Percentiles rank a stretch among this genome's conserved stretches.
These are phyloP conservation scores for Hirschioporus abietinus DNA, from an alignment of 768 basidiomycete genomes.

Conservation along the genomic window DNA sequence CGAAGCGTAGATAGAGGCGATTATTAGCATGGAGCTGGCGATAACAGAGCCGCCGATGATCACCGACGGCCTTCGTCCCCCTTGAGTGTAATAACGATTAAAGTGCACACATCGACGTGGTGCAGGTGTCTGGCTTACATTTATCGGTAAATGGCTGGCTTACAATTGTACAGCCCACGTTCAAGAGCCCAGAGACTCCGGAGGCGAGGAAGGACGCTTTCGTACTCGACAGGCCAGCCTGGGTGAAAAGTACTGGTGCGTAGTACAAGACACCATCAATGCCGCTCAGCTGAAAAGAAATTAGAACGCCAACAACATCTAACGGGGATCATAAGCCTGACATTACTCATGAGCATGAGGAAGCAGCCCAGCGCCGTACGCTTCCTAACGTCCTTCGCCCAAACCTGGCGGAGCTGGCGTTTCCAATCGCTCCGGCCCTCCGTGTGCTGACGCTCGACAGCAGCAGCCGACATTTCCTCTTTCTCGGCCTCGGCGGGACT, in stretches of 20 bases:
- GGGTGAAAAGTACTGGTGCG: slow-evolving; percentile 43
- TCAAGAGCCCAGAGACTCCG: slow-evolving; percentile 43
- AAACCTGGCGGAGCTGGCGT: slow-evolving; percentile 19
- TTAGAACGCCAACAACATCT: slow-evolving; percentile 1
- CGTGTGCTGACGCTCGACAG: slow-evolving; percentile 15
- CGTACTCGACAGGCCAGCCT: slow-evolving; percentile 43
- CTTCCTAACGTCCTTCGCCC: slow-evolving; percentile 22
- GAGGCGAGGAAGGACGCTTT: slow-evolving; percentile 46
- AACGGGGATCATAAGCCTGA: slow-evolving; percentile 12
- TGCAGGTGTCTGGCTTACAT: slow-evolving; percentile 21
- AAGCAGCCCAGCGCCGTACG: slow-evolving; percentile 38
- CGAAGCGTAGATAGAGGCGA: slow-evolving; percentile 39
- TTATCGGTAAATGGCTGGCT: slow-evolving; percentile 35
- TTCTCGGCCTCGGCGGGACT: slow-evolving; percentile 23
- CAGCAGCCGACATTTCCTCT: slow-evolving; percentile 20
- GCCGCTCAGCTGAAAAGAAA: slow-evolving; percentile 25
- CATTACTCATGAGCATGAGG: slow-evolving; percentile 40
- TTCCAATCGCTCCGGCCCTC: slow-evolving; percentile 8
- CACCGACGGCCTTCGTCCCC: slow-evolving; percentile 32
- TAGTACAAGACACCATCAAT: slow-evolving; percentile 34
- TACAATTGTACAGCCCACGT: slow-evolving; percentile 32
- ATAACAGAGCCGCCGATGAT: slow-evolving; percentile 40
- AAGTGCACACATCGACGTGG: not conserved
- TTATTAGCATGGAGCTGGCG: slow-evolving; percentile 32
- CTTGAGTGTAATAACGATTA: slow-evolving; percentile 12